Conservation (phyloP, 106 monocot species). For the Amphibolis antarctica region DNA sequence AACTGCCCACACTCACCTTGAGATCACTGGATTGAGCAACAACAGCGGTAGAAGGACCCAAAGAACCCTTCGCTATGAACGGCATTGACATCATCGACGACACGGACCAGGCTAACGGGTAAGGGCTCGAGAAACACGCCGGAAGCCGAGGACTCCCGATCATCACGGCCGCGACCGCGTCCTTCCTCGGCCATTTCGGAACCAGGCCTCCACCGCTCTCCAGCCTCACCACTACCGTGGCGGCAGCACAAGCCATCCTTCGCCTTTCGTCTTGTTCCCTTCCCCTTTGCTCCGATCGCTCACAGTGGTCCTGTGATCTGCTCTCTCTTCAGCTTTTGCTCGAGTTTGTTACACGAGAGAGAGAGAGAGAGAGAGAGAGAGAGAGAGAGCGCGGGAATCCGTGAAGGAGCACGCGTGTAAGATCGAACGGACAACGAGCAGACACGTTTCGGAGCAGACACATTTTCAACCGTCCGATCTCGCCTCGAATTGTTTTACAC, state of each 20-base stretch:
- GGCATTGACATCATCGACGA: not conserved
- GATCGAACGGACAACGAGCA: too few relatives aligned
- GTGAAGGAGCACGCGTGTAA: too few relatives aligned
- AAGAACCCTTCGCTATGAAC: not conserved
- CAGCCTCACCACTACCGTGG: not conserved
- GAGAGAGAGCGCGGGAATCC: not conserved
- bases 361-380: not conserved
- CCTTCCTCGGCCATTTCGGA: not conserved
- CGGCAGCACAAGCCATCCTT: not conserved
- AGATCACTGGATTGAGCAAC: conserved; percentile 16
- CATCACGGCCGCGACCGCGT: not conserved
- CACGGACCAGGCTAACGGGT: not conserved
- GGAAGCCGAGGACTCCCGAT: conserved; percentile 1
- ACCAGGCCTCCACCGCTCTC: not conserved
- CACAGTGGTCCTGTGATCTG: not conserved
- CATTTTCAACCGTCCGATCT: too few relatives aligned
- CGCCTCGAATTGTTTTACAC: too few relatives aligned
- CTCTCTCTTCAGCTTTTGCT: too few relatives aligned
- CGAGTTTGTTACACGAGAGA: not conserved
- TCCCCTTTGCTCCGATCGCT: not conserved
- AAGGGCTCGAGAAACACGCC: not conserved
- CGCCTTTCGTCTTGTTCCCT: not conserved
- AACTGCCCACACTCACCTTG: conserved; percentile 13
- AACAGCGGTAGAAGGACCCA: conserved; percentile 6
- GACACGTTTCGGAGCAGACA: too few relatives aligned